phyloP scores from a whole-genome alignment of 1,284 basidiomycete species.

The Lentinus polychrous region DNA sequence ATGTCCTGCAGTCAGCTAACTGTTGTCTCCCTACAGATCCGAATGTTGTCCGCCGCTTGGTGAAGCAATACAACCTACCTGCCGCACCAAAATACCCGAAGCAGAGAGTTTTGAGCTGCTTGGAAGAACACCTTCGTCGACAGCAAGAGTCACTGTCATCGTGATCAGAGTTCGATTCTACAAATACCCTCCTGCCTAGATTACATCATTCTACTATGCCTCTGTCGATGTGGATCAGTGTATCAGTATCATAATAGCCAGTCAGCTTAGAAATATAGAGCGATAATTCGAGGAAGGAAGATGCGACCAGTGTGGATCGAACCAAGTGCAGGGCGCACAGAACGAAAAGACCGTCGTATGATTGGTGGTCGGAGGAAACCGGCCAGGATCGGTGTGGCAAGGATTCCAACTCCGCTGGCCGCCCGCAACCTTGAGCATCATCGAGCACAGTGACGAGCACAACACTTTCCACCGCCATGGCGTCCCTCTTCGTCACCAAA shows the following conservation, averaged over 20 bases:
- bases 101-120: slow-evolving; percentile 48
- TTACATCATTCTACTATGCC: neutral
- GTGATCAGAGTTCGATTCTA: too few relatives aligned
- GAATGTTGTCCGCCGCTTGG: slow-evolving; percentile 43
- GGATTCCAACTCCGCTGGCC: slow-evolving; percentile 8
- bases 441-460: slow-evolving; percentile 17
- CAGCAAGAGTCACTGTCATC: slow-evolving; percentile 1
- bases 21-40: slow-evolving; percentile 36
- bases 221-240: too few relatives aligned
- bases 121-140: slow-evolving; percentile 36
- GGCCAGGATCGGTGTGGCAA: slow-evolving; percentile 11
- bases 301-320: too few relatives aligned
- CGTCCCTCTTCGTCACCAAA: slow-evolving; percentile 63
- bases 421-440: slow-evolving; percentile 10
- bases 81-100: slow-evolving; percentile 51
- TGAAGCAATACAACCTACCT: slow-evolving; percentile 39
- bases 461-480: slow-evolving; percentile 38
- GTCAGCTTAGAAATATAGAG: too few relatives aligned
- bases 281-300: too few relatives aligned
- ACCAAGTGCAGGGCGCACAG: slow-evolving; percentile 11
- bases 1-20: neutral
- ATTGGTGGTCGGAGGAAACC: slow-evolving; percentile 15
- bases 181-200: neutral
- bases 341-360: slow-evolving; percentile 9
- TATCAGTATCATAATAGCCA: too few relatives aligned